Percentiles rank a stretch among this genome's conserved stretches.
These are phyloP conservation scores for Mycena amicta DNA, from an alignment of 768 basidiomycete species.

Conservation along the genomic window DNA sequence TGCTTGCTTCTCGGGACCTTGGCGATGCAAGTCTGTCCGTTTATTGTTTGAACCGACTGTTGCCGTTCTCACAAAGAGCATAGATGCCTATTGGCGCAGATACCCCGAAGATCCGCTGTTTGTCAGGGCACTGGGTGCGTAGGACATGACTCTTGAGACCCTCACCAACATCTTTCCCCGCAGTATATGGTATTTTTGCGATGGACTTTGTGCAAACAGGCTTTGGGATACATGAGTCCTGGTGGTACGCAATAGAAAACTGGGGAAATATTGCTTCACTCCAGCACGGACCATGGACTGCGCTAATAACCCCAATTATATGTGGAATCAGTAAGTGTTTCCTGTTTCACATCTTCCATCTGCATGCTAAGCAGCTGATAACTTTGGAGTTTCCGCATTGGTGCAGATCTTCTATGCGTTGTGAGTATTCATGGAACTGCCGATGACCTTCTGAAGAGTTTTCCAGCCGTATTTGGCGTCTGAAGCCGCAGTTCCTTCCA, in stretches of 20 bases:
- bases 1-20: no score
- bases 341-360: no score
- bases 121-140: no score
- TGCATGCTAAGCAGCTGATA: no score
- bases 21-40: no score
- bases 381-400: slow-evolving; percentile 4
- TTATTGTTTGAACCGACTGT: no score
- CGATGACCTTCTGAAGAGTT: no score
- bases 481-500: not conserved
- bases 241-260: slow-evolving; percentile 8
- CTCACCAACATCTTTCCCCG: no score
- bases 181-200: slow-evolving; percentile 2
- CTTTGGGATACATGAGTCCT: slow-evolving; percentile 7
- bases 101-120: no score
- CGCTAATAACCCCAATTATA: not conserved
- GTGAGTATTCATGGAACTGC: not conserved
- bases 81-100: no score
- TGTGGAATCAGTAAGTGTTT: slow-evolving; percentile 6
- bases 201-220: slow-evolving; percentile 5
- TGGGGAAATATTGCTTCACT: slow-evolving; percentile 7
- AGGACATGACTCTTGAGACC: no score
- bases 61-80: no score
- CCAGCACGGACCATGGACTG: slow-evolving; percentile 3
- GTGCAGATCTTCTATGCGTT: slow-evolving; percentile 10
- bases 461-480: slow-evolving; percentile 1